These are phyloP conservation scores for Colletotrichum australisinense DNA, from an alignment of 2,329 filamentous ascomycete genomes.

Conservation along the genomic window DNA sequence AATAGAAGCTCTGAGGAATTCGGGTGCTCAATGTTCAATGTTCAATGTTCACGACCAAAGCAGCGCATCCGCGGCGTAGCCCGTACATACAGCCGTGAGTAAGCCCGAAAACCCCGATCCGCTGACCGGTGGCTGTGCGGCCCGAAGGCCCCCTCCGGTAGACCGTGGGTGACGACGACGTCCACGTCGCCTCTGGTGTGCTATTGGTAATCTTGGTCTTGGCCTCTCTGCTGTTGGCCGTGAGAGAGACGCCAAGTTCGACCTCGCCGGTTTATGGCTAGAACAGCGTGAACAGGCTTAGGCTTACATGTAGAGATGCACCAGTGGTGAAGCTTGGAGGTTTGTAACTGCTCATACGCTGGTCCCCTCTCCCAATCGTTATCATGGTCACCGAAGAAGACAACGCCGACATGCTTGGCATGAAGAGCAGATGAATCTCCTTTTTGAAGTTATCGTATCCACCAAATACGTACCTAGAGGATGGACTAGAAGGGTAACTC, in stretches of 20 bases:
- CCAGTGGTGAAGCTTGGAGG: constrained; percentile 53
- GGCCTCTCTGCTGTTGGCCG: constrained; percentile 22
- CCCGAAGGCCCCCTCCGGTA: constrained; percentile 56
- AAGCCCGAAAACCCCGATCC: constrained; percentile 47
- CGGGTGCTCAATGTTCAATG: no score
- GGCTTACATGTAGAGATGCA: constrained; percentile 53
- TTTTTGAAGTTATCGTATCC: no score
- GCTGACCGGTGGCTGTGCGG: constrained; percentile 41
- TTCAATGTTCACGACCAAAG: constrained; percentile 50
- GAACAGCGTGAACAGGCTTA: constrained; percentile 58
- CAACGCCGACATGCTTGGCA: constrained; percentile 16
- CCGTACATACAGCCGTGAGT: constrained; percentile 42
- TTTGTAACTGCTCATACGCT: constrained; percentile 39
- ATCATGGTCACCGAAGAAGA: constrained; percentile 55
- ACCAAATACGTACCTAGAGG: no score
- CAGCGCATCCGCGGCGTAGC: constrained; percentile 48
- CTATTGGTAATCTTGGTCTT: constrained; percentile 39
- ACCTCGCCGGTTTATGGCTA: constrained; percentile 51
- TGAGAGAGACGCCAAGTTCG: constrained; percentile 56
- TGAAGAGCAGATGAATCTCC: no score
- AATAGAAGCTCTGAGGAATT: no score
- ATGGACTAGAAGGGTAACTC: no score
- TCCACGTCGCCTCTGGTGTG: constrained; percentile 41
- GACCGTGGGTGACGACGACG: constrained; percentile 49
- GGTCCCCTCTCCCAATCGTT: no score